A percentile compares a stretch with the other conserved stretches of the same genome.
Conservation (phyloP, 345 rosid genomes). For the Aquilaria sinensis region DNA sequence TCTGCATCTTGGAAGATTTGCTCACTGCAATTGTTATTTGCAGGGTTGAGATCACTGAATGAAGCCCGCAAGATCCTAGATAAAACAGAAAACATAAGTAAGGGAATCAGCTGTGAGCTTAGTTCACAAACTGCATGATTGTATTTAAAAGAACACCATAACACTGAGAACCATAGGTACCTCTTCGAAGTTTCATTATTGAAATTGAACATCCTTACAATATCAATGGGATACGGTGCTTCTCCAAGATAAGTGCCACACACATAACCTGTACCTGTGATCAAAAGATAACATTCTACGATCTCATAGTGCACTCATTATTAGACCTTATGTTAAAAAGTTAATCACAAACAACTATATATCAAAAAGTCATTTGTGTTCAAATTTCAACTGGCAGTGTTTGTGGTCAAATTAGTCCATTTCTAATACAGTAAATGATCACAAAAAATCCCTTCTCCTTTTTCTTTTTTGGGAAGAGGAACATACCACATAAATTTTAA, state of each 20-base stretch:
- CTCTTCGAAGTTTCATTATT: slow-evolving; percentile 59
- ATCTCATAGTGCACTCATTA: background rate
- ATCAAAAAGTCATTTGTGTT: background rate
- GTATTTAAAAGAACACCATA: slow-evolving; percentile 3
- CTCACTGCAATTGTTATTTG: slow-evolving; percentile 23
- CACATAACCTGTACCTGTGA: slow-evolving; percentile 68
- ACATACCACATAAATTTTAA: background rate
- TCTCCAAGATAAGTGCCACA: slow-evolving; percentile 60
- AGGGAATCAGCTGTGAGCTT: background rate
- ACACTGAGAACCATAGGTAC: slow-evolving; percentile 27
- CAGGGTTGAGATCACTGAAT: slow-evolving; percentile 44
- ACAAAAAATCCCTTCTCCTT: no score
- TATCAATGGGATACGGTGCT: slow-evolving; percentile 57
- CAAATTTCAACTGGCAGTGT: no score
- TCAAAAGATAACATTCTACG: slow-evolving; percentile 12
- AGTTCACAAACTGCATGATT: background rate
- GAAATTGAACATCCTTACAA: slow-evolving; percentile 85
- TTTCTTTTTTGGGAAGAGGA: no score
- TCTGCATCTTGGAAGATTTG: slow-evolving; percentile 21
- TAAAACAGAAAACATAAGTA: slow-evolving; percentile 3
- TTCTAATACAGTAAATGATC: no score
- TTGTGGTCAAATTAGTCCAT: no score
- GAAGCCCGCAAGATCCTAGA: slow-evolving; percentile 64
- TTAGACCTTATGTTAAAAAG: background rate
- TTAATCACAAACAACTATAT: background rate